phyloP scores from a whole-genome alignment of 2,329 filamentous ascomycete species.

The Sclerotinia subarctica region DNA sequence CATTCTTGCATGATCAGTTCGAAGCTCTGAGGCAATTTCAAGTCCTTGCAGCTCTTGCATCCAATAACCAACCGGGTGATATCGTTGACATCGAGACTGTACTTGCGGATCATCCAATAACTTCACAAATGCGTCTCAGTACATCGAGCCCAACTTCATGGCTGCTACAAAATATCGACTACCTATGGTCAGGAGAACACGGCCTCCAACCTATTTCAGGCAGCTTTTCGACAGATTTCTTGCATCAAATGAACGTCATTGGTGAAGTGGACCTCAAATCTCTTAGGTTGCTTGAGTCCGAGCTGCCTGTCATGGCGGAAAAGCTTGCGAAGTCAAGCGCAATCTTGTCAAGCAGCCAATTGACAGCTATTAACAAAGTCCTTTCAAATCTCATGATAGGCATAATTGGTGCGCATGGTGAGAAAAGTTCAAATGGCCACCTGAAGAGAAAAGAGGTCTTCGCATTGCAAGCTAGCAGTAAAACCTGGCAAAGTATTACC shows the following conservation, averaged over 20 bases:
- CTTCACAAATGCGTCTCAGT: constrained; percentile 33
- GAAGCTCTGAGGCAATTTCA: constrained; percentile 52
- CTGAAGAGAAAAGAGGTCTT: neutral
- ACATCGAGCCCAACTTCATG: constrained; percentile 30
- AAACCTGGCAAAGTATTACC: neutral
- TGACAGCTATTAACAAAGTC: constrained; percentile 43
- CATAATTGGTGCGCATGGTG: constrained; percentile 31
- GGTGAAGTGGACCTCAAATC: constrained; percentile 55
- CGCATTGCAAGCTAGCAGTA: neutral
- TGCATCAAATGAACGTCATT: constrained; percentile 53
- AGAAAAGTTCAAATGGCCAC: neutral
- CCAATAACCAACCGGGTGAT: constrained; percentile 11
- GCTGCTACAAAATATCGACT: constrained; percentile 34
- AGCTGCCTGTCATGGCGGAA: constrained; percentile 59
- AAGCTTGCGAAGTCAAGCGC: constrained; percentile 39
- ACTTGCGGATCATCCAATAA: constrained; percentile 35
- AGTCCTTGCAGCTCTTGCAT: constrained; percentile 26
- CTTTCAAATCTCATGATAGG: constrained; percentile 28
- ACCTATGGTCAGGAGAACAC: constrained; percentile 36
- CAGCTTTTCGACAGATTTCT: constrained; percentile 49
- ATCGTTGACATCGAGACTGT: constrained; percentile 30
- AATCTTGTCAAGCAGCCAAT: constrained; percentile 47
- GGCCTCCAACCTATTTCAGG: constrained; percentile 46
- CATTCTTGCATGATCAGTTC: constrained; percentile 55
- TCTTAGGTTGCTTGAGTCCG: constrained; percentile 60